phyloP scores from a whole-genome alignment of 1,139 yeast species.

The Magnusiomyces paraingens region DNA sequence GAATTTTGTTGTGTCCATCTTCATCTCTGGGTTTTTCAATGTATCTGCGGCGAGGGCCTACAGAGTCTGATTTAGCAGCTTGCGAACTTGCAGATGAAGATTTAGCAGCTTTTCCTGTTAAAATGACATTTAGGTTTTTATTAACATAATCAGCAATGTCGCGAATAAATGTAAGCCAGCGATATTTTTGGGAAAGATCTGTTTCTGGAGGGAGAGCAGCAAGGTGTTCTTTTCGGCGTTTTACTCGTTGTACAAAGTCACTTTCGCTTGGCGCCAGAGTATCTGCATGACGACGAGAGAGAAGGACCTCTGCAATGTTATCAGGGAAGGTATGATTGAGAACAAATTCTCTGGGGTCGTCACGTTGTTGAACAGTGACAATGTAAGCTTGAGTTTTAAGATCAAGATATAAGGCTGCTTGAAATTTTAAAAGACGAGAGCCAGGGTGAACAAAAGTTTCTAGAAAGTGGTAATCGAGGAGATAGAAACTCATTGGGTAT shows the following conservation, averaged over 20 bases:
- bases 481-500: conserved; percentile 80
- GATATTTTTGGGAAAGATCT: conserved; percentile 53
- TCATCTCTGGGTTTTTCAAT: not conserved
- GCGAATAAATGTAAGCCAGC: conserved; percentile 66
- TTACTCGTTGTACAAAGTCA: conserved; percentile 67
- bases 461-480: conserved; percentile 73
- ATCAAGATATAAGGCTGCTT: conserved; percentile 72
- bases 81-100: too few species aligned
- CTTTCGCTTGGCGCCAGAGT: conserved; percentile 58
- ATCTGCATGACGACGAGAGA: conserved; percentile 31
- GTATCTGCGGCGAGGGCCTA: not conserved
- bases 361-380: conserved; percentile 74
- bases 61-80: too few species aligned
- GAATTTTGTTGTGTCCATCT: conserved; percentile 2
- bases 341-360: conserved; percentile 58
- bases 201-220: conserved; percentile 42
- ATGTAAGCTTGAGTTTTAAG: conserved; percentile 93
- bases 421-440: conserved; percentile 65
- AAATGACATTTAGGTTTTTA: conserved; percentile 43
- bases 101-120: conserved; percentile 10
- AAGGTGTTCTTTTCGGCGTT: conserved; percentile 57
- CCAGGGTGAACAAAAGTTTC: conserved; percentile 57
- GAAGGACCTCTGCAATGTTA: conserved; percentile 51
- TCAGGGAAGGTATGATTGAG: conserved; percentile 62
- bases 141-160: conserved; percentile 73